Evolutionary conservation across 805 yeast species (phyloP), one percentile per base, ranked within the genome.

Genomic region (Komagataella mondaviorum): DNA sequence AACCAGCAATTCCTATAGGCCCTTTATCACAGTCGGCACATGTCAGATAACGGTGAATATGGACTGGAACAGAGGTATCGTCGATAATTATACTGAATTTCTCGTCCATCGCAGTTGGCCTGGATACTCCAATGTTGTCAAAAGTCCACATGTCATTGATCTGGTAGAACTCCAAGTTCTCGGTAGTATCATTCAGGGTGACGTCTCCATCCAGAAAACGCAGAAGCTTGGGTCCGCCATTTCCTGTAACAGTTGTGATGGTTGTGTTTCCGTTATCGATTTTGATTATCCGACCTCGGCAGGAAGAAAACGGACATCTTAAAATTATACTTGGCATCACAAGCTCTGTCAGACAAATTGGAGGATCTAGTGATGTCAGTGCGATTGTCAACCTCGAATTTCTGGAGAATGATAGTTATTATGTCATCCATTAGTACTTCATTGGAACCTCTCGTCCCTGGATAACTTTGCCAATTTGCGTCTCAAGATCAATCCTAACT

Each of bases 11-110:
- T 18, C 95, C 95, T 17, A 85, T 58, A 0, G 91, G 91, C 0
- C 95, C 95, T 53, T 73, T 71, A 57, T 85, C 90, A 66, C 95
- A 85, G 54, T 82, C 89, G 4, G 88, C 78, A 62, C 95, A 85
- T 2, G 81, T 72, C 45, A 85, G 63, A 48, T 79, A 70, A 51
- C 88, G 67, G 48, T 74, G 75, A 20, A 83, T 63, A 12, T 57
- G 53, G 3, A 51, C 54, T 8, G 47, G 22, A n/a, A 55, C 56
- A 3, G 55, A 54, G 4, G 60, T 61, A 16, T 52, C 52, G n/a
- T 49, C 49, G 45, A 44, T 46, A 47, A 51, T 8, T 12, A 24
- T 44, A n/a, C 17, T 6, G 10, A 17, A 23, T 2, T 58, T 59
- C 1, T 52, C 52, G 5, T 44, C 23, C 20, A 44, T 17, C 2